A percentile compares a stretch with the other conserved stretches of the same genome.
phyloP scores from a whole-genome alignment of 257 asterid species.

The Capsicum chinense region DNA sequence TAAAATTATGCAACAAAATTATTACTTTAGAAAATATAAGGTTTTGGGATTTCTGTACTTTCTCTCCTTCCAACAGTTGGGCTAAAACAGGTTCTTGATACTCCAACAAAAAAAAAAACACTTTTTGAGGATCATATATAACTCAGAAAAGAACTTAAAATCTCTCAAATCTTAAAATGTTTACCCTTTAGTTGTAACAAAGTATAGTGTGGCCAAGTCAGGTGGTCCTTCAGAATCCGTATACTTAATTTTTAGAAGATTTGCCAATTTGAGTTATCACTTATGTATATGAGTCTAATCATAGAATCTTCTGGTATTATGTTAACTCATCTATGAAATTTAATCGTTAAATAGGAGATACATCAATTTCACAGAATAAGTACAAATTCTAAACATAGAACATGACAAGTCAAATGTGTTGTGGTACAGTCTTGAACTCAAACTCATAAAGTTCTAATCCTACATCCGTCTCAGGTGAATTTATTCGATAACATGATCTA shows the following conservation, averaged over 20 bases:
- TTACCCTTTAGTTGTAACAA: neutral
- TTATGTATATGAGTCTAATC: too few relatives aligned
- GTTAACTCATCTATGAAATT: neutral
- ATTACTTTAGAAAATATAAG: too few relatives aligned
- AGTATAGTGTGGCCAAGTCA: neutral
- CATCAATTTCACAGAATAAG: neutral
- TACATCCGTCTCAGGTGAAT: neutral
- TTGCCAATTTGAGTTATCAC: neutral
- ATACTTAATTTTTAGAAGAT: neutral
- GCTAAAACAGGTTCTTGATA: too few relatives aligned
- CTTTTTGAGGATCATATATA: too few relatives aligned
- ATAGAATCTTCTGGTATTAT: neutral
- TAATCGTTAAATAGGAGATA: neutral
- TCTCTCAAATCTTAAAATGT: neutral
- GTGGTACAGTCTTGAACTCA: neutral
- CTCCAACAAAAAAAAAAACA: too few relatives aligned
- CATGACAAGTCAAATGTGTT: neutral
- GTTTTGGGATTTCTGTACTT: too few relatives aligned
- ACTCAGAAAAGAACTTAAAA: too few relatives aligned
- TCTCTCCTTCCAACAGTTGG: too few relatives aligned
- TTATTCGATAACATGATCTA: neutral
- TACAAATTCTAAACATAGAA: neutral
- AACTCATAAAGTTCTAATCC: neutral
- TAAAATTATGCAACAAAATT: neutral
- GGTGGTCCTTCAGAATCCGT: neutral